Evolutionary conservation across 2,329 filamentous ascomycete genomes (phyloP), one percentile per base, ranked within the genome.

Genomic region (Ceratocystis cacaofunesta): DNA sequence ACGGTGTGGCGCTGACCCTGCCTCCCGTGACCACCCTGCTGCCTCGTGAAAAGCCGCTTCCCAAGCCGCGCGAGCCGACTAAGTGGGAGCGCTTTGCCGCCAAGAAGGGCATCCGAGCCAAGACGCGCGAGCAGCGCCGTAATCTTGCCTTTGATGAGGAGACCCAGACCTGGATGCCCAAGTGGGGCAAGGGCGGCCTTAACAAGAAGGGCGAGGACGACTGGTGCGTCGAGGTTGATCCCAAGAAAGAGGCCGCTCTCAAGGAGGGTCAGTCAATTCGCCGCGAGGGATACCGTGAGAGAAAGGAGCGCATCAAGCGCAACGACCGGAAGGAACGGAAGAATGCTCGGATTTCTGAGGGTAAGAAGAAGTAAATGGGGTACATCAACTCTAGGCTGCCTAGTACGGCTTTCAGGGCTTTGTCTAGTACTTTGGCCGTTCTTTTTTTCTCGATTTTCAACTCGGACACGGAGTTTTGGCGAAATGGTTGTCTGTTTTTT

Each of bases 61-160:
- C 94, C 0, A 82, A 85, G 65, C 82, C 85, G 70, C 94, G 92
- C 78, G 80, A 86, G 66, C 87, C 87, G 70, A 97, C 92, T 67
- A 96, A 91, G 75, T 99, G 94, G 94, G 87, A 96, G 79, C 85
- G 87, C 72, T 99, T 99, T 78, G 94, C 94, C 58, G 88, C 86
- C 75, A 95, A 95, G 84, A 95, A 96, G 82, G 94, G 94, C 65
- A 97, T 99, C 78, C 89, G 88, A 78, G 85, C 86, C 76, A 95
- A 92, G 83, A 88, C 84, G 70, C 84, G 88, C 70, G 90, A 94
- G 73, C 81, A 86, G 75, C 82, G 85, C 68, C 76, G 80, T 76
- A 82, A 96, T 78, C 78, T 92, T 71, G 85, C 87, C 66, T 97
- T 87, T 75, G 90, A 97, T 75, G 89, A 95, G 76, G 85, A 81